Conservation (phyloP, 2,329 filamentous ascomycete species). For the Ascochyta pisi region DNA sequence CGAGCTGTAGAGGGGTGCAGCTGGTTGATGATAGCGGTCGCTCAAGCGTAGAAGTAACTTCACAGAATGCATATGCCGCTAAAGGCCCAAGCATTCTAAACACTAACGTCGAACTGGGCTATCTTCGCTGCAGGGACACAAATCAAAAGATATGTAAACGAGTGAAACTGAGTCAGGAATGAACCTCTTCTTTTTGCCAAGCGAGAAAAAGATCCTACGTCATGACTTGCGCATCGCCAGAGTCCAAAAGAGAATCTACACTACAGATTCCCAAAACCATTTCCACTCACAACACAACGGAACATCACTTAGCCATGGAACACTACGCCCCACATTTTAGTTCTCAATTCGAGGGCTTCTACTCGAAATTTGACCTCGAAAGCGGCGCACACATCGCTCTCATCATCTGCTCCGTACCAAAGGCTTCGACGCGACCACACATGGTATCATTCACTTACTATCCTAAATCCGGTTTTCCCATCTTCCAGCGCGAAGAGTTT, state of each 20-base stretch:
- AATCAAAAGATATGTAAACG: background rate
- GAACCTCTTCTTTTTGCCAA: conserved; percentile 14
- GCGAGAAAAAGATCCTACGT: conserved; percentile 22
- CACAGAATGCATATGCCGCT: background rate
- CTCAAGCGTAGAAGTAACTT: background rate
- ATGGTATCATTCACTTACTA: conserved; percentile 60
- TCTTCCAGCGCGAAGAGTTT: conserved; percentile 54
- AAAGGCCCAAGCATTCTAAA: background rate
- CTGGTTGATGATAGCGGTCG: background rate
- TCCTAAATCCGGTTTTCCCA: conserved; percentile 40
- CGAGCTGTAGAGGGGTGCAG: conserved; percentile 29
- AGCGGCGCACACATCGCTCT: conserved; percentile 56
- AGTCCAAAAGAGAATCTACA: background rate
- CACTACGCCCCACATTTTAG: conserved; percentile 53
- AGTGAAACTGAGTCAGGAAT: background rate
- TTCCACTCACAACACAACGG: background rate
- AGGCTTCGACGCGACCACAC: conserved; percentile 50
- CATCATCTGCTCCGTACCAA: conserved; percentile 56
- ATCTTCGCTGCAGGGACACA: background rate
- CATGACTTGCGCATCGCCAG: conserved; percentile 23
- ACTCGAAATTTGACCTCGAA: conserved; percentile 58
- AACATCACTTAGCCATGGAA: conserved; percentile 41
- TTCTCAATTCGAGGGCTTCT: conserved; percentile 58
- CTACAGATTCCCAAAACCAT: background rate
- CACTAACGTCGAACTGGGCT: no score